Base-by-base conservation (phyloP, 108 stramenopile genomes). In the Skeletonema grethae region DNA sequence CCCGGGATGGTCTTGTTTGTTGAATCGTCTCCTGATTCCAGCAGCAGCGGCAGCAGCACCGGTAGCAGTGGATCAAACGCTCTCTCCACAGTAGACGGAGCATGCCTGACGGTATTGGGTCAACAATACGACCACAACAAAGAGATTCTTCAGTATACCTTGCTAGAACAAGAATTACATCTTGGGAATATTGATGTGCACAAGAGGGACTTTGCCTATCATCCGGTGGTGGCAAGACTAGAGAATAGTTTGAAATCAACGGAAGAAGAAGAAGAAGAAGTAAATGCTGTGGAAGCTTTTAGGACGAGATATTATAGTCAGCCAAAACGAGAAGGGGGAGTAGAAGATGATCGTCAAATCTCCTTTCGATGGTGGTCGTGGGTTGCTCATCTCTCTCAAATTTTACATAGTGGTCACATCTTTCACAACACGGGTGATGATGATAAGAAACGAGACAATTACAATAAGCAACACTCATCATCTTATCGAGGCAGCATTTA, bases 361-460 rank as follows among this genome's bases (percentile, higher is more conserved):
- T 80, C 79, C 5, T 80, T 69, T 50, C 72, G 79, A 36, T 80
- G 79, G 79, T 80, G 72, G 68, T 80, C 79, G 10, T 80, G 79
- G 79, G 62, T 80, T 8, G 57, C 61, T 9, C 79, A 80, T 24
- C 53, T 80, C 22, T 68, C 72, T 10, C 72, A 80, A 22, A 35
- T 80, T 16, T 63, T 80, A 15, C 72, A 71, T 10, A 25, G 46
- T 1, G 62, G 57, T 16, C 61, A 53, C 25, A 28, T 30, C 50
- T 22, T 56, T 32, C 39, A 36, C 24, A 50, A 22, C 35, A 18
- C 53, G 3, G 36, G 12, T 20, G 34, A 41, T 16, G 36, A 20
- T 20, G 22, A 31, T 35, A 7, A 10, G 45, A 53, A 62, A 20
- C 35, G 31, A 60, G 58, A 53, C 60, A 32, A 43, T 48, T n/a